Percentiles rank a stretch among this genome's conserved stretches.
phyloP scores from a whole-genome alignment of 805 yeast species.

The Cyberlindnera xylosilytica region DNA sequence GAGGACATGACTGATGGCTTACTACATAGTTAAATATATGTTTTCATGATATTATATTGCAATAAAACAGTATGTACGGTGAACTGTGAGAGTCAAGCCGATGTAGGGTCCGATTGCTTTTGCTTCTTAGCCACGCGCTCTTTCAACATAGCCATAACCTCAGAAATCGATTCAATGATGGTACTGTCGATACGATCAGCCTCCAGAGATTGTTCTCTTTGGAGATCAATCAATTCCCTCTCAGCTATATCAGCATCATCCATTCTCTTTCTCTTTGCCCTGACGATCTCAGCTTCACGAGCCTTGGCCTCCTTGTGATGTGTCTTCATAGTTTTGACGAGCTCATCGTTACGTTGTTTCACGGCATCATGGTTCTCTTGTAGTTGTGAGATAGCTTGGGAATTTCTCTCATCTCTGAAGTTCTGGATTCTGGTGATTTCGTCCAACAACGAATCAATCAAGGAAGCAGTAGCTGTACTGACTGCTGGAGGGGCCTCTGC shows the following conservation, averaged over 20 bases:
- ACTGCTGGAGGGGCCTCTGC: too few species aligned
- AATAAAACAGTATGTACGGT: too few species aligned
- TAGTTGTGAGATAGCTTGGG: too few species aligned
- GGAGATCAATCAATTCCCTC: neutral
- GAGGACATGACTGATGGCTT: too few species aligned
- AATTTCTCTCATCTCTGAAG: too few species aligned
- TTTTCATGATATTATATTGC: too few species aligned
- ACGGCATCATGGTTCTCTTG: too few species aligned
- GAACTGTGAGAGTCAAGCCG: too few species aligned
- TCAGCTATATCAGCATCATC: neutral
- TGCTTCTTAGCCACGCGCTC: neutral
- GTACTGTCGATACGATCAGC: neutral
- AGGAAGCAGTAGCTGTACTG: too few species aligned
- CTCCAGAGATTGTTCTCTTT: neutral
- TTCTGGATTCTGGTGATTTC: too few species aligned
- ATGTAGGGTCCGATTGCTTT: neutral
- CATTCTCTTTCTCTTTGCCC: neutral
- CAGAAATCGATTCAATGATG: neutral
- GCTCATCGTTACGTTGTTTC: neutral
- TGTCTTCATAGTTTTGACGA: neutral
- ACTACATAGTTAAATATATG: too few species aligned
- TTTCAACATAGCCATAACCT: neutral
- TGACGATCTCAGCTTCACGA: neutral
- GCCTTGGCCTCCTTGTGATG: neutral
- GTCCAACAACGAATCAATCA: too few species aligned